Evolutionary conservation across 1,284 basidiomycete genomes (phyloP).

Genomic region (Ustilago cynodontis): DNA sequence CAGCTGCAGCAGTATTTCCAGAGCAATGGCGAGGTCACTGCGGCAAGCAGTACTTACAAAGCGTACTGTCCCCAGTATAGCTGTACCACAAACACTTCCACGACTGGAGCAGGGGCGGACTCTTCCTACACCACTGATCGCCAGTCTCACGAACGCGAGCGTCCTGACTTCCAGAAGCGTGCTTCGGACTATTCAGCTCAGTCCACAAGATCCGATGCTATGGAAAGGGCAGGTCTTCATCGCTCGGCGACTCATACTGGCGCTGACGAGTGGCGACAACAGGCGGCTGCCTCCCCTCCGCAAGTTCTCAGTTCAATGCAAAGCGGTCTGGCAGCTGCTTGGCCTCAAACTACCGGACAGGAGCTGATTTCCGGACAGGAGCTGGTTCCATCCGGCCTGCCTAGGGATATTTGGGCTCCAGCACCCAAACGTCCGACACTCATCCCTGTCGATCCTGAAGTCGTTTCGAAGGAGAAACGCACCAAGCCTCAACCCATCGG

Average conservation of each 20-base stretch:
- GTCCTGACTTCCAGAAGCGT: neutral
- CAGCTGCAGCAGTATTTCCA: constrained; percentile 2
- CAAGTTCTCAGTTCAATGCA: neutral
- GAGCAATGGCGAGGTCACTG: constrained; percentile 4
- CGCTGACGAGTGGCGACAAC: constrained; percentile 1
- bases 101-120: neutral
- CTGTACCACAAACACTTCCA: constrained; percentile 1
- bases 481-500: constrained; percentile 46
- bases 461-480: constrained; percentile 29
- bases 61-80: constrained; percentile 16
- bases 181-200: constrained; percentile 2
- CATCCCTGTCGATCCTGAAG: constrained; percentile 35
- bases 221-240: constrained; percentile 4
- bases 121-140: neutral
- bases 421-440: constrained; percentile 32
- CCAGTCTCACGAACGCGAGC: neutral
- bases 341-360: neutral
- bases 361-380: neutral
- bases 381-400: constrained; percentile 3
- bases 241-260: constrained; percentile 18
- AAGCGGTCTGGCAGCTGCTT: constrained; percentile 1
- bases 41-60: constrained; percentile 19
- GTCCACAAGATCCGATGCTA: neutral
- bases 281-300: neutral
- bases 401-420: constrained; percentile 45